A percentile compares a stretch with the other conserved stretches of the same genome.
phyloP scores from a whole-genome alignment of 176 grass and related monocot genomes.

The Rhipidocladum racemiflorum region DNA sequence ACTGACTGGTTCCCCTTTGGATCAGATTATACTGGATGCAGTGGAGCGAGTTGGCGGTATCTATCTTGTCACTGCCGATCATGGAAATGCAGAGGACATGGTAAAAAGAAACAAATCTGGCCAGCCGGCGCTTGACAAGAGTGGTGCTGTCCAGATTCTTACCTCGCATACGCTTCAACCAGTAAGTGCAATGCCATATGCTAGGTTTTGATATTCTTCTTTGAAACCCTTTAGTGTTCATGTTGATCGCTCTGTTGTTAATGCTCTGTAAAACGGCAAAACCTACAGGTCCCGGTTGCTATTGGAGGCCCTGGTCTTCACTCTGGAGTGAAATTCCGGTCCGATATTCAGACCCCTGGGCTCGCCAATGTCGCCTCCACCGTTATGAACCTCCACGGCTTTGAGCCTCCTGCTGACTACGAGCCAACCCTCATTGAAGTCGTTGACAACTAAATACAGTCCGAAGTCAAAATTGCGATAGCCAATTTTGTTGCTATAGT shows the following conservation, averaged over 20 bases:
- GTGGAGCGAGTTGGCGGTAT: constrained; percentile 88
- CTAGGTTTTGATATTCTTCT: background rate
- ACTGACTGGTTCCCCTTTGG: background rate
- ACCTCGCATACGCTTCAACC: constrained; percentile 97
- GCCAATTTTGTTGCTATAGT: constrained; percentile 52
- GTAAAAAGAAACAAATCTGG: constrained; percentile 94
- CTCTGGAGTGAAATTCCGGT: constrained; percentile 67
- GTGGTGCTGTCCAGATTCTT: constrained; percentile 81
- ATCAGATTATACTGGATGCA: constrained; percentile 90
- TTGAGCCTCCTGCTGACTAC: constrained; percentile 74
- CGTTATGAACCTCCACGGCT: constrained; percentile 95
- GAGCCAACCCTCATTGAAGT: constrained; percentile 86
- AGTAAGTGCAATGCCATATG: constrained; percentile 42
- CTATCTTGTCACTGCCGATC: constrained; percentile 93
- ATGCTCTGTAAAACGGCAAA: constrained; percentile 13
- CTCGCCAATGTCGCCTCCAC: constrained; percentile 90
- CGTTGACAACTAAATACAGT: constrained; percentile 44
- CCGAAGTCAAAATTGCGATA: constrained; percentile 4
- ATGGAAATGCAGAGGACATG: constrained; percentile 99
- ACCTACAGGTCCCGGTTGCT: constrained; percentile 83
- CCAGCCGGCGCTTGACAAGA: constrained; percentile 60
- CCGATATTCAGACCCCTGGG: constrained; percentile 56
- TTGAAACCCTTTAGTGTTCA: background rate
- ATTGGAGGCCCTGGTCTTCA: constrained; percentile 87
- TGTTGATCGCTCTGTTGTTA: constrained; percentile 4